Evolutionary conservation across 2,329 filamentous ascomycete genomes (phyloP), one percentile per base, ranked within the genome.

Genomic region (Bertia moriformis): DNA sequence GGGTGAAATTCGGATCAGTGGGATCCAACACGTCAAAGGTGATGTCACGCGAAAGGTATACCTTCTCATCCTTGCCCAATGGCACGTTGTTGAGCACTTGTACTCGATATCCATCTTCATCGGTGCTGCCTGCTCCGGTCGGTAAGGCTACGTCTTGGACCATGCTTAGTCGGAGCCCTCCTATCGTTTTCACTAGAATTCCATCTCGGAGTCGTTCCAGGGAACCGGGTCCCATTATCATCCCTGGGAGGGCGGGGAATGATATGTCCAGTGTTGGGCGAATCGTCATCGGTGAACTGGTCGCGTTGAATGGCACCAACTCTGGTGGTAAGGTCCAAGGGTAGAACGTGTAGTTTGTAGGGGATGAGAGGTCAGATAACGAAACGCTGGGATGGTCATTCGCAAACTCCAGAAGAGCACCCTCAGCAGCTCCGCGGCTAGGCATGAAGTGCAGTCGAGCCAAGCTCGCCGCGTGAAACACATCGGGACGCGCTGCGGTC

Each of bases 381-480:
- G 59, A 51, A 70, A 51, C 54, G 4, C 55, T 51, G 30, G 71
- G 63, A 40, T 69, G 53, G 38, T 73, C 56, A 19, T 67, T 63
- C 10, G 67, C 7, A 17, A 10, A 10, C 10, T 10, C 70, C 33
- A 45, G 15, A 44, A 47, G n/a, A 43, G 55, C 38, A 40, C 65
- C 52, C 17, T 63, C 39, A 4, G 29, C 14, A 39, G 59, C 58
- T 41, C 83, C 74, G 2, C 73, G 61, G 40, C 76, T 75, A 4
- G 83, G 82, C 51, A 85, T 82, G 27, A 81, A 67, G 53, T 94
- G 82, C 19, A 96, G 63, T 37, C 85, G 77, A 19, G 88, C 83
- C 45, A 96, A 70, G 44, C 79, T 84, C 15, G 88, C 85, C 4
- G 89, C 88, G 51, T 94, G 87, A 57, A 88, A 98, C 5, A 95